Conservation (phyloP, 1,284 basidiomycete species). For the Tremellales sp. region DNA sequence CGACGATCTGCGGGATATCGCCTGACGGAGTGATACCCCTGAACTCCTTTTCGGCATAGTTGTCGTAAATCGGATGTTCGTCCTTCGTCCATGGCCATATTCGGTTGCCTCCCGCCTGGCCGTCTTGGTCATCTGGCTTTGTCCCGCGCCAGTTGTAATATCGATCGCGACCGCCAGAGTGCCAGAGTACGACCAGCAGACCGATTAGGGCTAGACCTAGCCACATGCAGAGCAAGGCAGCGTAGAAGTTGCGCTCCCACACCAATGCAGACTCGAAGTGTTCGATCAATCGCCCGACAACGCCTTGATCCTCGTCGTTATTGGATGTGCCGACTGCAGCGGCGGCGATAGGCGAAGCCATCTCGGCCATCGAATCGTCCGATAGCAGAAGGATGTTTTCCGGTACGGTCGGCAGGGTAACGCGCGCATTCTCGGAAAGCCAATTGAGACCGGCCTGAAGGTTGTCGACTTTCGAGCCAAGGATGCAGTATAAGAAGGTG, state of each 20-base stretch:
- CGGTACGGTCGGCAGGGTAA: conserved; percentile 71
- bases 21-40: conserved; percentile 17
- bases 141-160: conserved; percentile 15
- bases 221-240: conserved; percentile 76
- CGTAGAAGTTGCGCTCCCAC: conserved; percentile 78
- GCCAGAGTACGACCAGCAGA: conserved; percentile 36
- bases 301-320: conserved; percentile 55
- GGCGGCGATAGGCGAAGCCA: conserved; percentile 68
- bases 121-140: not conserved
- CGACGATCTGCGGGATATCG: conserved; percentile 10
- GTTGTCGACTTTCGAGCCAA: conserved; percentile 81
- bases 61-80: conserved; percentile 31
- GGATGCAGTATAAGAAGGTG: conserved; percentile 80
- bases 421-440: conserved; percentile 77
- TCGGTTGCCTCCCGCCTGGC: not conserved
- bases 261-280: conserved; percentile 67
- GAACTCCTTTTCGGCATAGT: conserved; percentile 26
- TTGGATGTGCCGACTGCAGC: conserved; percentile 67
- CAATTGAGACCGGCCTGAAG: conserved; percentile 87
- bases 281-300: conserved; percentile 68
- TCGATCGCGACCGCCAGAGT: conserved; percentile 30
- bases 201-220: conserved; percentile 40
- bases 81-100: conserved; percentile 18
- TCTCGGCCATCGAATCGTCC: conserved; percentile 63
- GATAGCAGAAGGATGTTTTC: conserved; percentile 71